A percentile compares a stretch with the other conserved stretches of the same genome.
Conservation (phyloP, 2,329 filamentous ascomycete genomes). For the Beauveria asiatica region DNA sequence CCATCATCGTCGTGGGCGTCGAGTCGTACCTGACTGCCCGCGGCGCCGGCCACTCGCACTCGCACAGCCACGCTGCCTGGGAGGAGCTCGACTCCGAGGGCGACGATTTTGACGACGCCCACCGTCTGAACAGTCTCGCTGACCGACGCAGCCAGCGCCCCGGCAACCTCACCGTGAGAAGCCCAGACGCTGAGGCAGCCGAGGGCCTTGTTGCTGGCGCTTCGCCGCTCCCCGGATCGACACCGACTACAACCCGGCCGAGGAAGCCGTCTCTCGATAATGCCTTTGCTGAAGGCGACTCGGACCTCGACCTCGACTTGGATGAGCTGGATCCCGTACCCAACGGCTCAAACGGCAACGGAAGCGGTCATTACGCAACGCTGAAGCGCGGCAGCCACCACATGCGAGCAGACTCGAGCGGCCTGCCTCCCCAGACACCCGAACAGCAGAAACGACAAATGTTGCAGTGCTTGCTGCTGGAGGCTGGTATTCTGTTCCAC, state of each 20-base stretch:
- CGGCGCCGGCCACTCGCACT: conserved; percentile 53
- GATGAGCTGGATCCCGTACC: conserved; percentile 48
- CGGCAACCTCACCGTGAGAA: conserved; percentile 40
- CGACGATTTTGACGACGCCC: conserved; percentile 22
- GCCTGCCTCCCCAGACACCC: conserved; percentile 26
- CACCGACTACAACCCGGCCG: conserved; percentile 26
- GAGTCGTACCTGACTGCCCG: conserved; percentile 82
- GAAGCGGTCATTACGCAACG: conserved; percentile 23
- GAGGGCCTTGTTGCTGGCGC: conserved; percentile 50
- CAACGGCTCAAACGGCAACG: conserved; percentile 16
- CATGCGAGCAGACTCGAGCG: conserved; percentile 16
- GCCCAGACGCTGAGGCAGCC: conserved; percentile 42
- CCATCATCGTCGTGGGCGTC: conserved; percentile 73
- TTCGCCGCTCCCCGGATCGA: conserved; percentile 49
- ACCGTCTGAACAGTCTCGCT: conserved; percentile 25
- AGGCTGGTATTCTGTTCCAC: conserved; percentile 79
- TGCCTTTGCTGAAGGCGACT: conserved; percentile 36
- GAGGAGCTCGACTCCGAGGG: conserved; percentile 36
- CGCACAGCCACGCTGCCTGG: conserved; percentile 40
- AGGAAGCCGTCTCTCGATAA: conserved; percentile 23
- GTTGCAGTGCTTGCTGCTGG: conserved; percentile 69
- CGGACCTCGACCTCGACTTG: conserved; percentile 51
- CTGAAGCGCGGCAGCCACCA: conserved; percentile 19
- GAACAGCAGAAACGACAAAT: conserved; percentile 59
- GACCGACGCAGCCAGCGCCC: conserved; percentile 36